Conservation (phyloP, 129 eudicot species). For the Escallonia herrerae region DNA sequence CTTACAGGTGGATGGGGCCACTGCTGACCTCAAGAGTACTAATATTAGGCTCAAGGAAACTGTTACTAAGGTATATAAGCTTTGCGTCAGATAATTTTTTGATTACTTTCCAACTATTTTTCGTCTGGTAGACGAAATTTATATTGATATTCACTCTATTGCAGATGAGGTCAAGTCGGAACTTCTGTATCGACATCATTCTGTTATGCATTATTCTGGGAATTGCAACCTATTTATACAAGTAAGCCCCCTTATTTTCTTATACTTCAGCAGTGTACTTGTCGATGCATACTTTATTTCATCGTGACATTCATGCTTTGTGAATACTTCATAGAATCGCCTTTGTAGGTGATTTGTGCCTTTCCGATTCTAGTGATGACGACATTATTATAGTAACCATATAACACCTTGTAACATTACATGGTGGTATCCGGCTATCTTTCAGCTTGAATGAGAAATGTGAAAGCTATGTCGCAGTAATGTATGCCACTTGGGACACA, state of each 20-base stretch:
- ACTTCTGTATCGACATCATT: conserved; percentile 57
- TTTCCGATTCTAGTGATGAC: too few species aligned
- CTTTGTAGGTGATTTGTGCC: too few species aligned
- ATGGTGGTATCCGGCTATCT: too few species aligned
- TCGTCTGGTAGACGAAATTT: background rate
- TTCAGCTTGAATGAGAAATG: too few species aligned
- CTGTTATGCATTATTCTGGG: conserved; percentile 53
- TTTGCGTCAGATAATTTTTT: background rate
- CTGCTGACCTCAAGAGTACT: conserved; percentile 34
- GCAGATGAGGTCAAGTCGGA: conserved; percentile 56
- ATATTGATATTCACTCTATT: background rate
- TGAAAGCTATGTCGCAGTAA: too few species aligned
- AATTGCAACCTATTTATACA: conserved; percentile 61
- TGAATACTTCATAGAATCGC: too few species aligned
- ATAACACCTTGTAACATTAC: too few species aligned
- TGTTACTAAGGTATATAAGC: conserved; percentile 30
- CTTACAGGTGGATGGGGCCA: conserved; percentile 41
- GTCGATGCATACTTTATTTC: background rate
- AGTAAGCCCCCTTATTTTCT: conserved; percentile 34
- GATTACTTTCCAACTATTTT: background rate
- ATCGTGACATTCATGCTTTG: background rate
- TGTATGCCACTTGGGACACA: too few species aligned
- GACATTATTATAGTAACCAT: too few species aligned
- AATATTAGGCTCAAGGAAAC: conserved; percentile 54
- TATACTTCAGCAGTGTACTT: background rate